Percentiles rank a stretch among this genome's conserved stretches.
Evolutionary conservation across 495 filamentous ascomycete species (phyloP).

Genomic region (Ramalina intermedia): DNA sequence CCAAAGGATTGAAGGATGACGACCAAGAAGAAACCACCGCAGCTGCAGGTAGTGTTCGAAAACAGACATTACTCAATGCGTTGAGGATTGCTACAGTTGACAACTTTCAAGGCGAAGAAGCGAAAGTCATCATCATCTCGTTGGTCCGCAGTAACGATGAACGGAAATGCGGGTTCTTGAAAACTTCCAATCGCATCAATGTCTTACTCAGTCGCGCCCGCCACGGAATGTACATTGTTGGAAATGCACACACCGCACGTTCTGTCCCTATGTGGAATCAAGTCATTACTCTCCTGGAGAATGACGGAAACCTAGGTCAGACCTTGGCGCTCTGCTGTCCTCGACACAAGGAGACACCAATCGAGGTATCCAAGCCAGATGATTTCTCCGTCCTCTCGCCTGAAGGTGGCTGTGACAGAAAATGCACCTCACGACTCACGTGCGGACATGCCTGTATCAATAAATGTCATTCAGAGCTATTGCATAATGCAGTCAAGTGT

Average conservation of each 20-base stretch:
- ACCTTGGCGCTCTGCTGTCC: constrained; percentile 49
- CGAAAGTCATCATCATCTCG: constrained; percentile 63
- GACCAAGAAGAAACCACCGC: not conserved
- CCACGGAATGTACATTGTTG: constrained; percentile 78
- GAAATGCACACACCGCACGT: constrained; percentile 44
- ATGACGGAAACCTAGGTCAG: constrained; percentile 36
- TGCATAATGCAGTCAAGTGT: constrained; percentile 52
- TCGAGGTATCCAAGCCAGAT: constrained; percentile 42
- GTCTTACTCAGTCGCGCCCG: constrained; percentile 57
- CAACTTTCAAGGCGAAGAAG: constrained; percentile 67
- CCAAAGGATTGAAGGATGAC: constrained; percentile 29
- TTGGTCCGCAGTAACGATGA: constrained; percentile 59
- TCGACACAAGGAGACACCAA: constrained; percentile 46
- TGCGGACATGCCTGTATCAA: constrained; percentile 61
- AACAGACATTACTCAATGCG: constrained; percentile 41
- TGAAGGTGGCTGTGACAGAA: constrained; percentile 54
- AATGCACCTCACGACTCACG: constrained; percentile 42
- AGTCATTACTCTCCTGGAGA: constrained; percentile 41
- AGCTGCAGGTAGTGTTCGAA: constrained; percentile 19
- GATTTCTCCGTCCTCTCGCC: constrained; percentile 49
- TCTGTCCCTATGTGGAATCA: constrained; percentile 56
- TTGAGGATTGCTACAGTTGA: constrained; percentile 71
- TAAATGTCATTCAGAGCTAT: constrained; percentile 52
- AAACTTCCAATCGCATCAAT: constrained; percentile 67
- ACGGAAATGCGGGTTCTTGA: constrained; percentile 57